phyloP scores from a whole-genome alignment of 805 yeast species.

The Nakazawaea ernobii region DNA sequence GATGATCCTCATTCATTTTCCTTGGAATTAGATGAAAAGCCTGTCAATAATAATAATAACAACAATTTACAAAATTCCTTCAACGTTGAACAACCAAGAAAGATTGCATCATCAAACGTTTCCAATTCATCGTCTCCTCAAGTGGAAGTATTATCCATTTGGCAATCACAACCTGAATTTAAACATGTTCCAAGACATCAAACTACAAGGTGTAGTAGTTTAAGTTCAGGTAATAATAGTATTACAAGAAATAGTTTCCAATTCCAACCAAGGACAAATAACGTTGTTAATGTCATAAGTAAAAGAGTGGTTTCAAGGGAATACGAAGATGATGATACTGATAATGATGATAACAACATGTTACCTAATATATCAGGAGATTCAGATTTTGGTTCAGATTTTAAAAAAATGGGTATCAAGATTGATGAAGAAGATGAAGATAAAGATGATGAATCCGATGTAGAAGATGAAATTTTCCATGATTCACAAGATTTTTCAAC shows the following conservation, averaged over 20 bases:
- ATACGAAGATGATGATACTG: neutral
- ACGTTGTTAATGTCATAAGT: slow-evolving; percentile 12
- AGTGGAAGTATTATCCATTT: slow-evolving; percentile 24
- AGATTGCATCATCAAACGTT: neutral
- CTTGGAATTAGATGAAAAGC: slow-evolving; percentile 35
- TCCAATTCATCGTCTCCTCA: slow-evolving; percentile 22
- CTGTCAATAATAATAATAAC: slow-evolving; percentile 15
- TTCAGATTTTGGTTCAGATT: slow-evolving; percentile 42
- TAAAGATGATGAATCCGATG: slow-evolving; percentile 16
- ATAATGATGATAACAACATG: slow-evolving; percentile 21
- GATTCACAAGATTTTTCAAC: slow-evolving; percentile 1
- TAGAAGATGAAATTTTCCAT: slow-evolving; percentile 12
- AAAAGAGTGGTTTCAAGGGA: slow-evolving; percentile 3
- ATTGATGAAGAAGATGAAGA: slow-evolving; percentile 16
- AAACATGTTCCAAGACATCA: slow-evolving; percentile 12
- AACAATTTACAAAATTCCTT: slow-evolving; percentile 3
- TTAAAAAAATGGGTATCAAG: slow-evolving; percentile 26
- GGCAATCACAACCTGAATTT: slow-evolving; percentile 27
- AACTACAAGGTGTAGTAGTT: slow-evolving; percentile 1
- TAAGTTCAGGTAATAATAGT: neutral
- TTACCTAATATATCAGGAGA: slow-evolving; percentile 43
- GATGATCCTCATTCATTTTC: slow-evolving; percentile 34
- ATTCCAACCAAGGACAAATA: slow-evolving; percentile 14
- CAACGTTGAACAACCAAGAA: neutral
- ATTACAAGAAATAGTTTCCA: slow-evolving; percentile 12